phyloP scores from a whole-genome alignment of 805 yeast genomes.

The Vanderwaltozyma yarrowii region DNA sequence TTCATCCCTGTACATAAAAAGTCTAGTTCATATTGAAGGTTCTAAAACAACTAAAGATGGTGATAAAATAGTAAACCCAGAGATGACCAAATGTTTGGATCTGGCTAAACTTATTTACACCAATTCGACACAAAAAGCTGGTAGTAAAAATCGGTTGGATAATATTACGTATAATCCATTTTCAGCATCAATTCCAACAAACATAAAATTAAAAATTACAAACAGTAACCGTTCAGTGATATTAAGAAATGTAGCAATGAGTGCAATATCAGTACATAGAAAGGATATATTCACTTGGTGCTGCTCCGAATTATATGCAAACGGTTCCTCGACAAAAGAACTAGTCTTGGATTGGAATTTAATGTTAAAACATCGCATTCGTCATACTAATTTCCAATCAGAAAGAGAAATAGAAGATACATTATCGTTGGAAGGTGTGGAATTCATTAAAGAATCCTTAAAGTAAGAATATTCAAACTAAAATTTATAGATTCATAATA shows the following conservation, averaged over 20 bases:
- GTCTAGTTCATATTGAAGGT: conserved; percentile 4
- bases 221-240: conserved; percentile 15
- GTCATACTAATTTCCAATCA: conserved; percentile 5
- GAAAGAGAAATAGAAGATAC: conserved; percentile 2
- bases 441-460: conserved; percentile 6
- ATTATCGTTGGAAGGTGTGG: conserved; percentile 4
- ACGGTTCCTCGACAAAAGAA: conserved; percentile 17
- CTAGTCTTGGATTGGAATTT: conserved; percentile 19
- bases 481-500: not conserved
- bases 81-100: conserved; percentile 6
- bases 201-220: conserved; percentile 12
- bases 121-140: conserved; percentile 1
- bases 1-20: conserved; percentile 18
- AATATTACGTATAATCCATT: conserved; percentile 17
- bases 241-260: conserved; percentile 18
- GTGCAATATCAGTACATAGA: conserved; percentile 10
- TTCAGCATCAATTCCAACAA: conserved; percentile 9
- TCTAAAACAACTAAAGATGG: not conserved
- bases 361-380: conserved; percentile 14
- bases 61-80: conserved; percentile 7
- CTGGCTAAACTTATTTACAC: conserved; percentile 16
- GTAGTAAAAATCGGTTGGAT: not conserved
- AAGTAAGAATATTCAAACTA: not conserved
- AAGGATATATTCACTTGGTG: conserved; percentile 21
- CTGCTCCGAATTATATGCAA: conserved; percentile 13